These are phyloP conservation scores for Sporothrix brasiliensis DNA, from an alignment of 2,329 filamentous ascomycete genomes.

Conservation along the genomic window DNA sequence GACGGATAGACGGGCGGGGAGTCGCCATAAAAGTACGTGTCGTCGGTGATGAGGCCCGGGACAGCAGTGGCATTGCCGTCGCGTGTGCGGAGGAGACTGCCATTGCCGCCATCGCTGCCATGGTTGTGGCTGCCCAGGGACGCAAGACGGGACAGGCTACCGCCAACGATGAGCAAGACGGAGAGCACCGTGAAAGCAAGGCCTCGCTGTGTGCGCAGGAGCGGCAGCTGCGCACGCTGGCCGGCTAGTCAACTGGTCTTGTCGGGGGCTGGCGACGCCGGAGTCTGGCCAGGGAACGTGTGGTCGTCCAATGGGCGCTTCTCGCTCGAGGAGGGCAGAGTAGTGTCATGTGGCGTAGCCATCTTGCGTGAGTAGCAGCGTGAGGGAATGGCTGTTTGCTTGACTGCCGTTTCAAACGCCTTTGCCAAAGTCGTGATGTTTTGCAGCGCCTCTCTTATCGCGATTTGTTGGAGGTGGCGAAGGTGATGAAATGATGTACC, in stretches of 20 bases:
- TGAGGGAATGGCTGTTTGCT: neutral
- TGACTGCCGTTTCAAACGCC: neutral
- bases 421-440: neutral
- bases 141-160: constrained; percentile 44
- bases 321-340: neutral
- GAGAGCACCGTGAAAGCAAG: constrained; percentile 39
- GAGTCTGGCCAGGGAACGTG: neutral
- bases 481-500: neutral
- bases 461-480: neutral
- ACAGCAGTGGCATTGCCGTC: neutral
- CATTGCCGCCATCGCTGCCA: neutral
- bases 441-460: neutral
- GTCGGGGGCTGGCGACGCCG: neutral
- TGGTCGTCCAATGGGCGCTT: neutral
- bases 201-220: constrained; percentile 41
- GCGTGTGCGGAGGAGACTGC: neutral
- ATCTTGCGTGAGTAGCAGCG: neutral
- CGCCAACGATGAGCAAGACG: constrained; percentile 43
- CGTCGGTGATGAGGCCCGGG: constrained; percentile 43
- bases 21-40: constrained; percentile 54
- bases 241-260: constrained; percentile 40
- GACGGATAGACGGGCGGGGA: constrained; percentile 57
- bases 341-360: neutral
- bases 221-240: constrained; percentile 40
- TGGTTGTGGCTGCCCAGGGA: constrained; percentile 39